Base-by-base conservation (phyloP, 306 rosid species). In the Spatholobus suberectus region DNA sequence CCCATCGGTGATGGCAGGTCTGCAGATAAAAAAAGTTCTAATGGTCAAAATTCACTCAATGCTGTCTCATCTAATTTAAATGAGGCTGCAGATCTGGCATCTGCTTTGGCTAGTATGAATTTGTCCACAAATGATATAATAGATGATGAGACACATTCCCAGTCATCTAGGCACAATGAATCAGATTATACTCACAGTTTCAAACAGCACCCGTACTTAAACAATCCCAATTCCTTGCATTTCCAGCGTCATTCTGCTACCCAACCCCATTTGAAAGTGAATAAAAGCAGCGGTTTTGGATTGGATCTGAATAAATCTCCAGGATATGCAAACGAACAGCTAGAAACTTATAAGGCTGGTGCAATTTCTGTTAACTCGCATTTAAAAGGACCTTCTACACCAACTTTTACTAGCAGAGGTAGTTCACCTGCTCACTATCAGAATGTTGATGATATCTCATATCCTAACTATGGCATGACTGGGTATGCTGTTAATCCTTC, bases 1-100 rank as follows among this genome's bases (percentile, higher is more conserved):
- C 97, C 99, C 55, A 93, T 96, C 76, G 99, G 99, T 14, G 93
- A 92, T 49, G 98, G 98, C 69, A 90, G 99, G 86, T 87, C 92
- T 13, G 54, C 83, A 5, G 97, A 93, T 51, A 95, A 90, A 90
- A 89, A 94, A 82, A 78, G 71, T 83, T 76, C 89, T 54, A 79
- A 85, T 13, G 86, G 92, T 79, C 91, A 97, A 82, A 88, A 89
- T 55, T 93, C 93, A 32, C 92, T 85, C 70, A 89, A 88, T 86
- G 89, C 87, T 35, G 81, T 83, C 83, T 82, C 92, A 38, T 81
- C 97, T 81, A 75, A 88, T 77, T 79, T 81, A 63, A 92, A 81
- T 34, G 99, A 96, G 52, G 81, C 97, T 59, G 78, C 86, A 11
- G 94, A 93, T 82, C 82, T 96, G 82, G 98, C 81, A 51, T 90